Evolutionary conservation across 805 yeast genomes (phyloP).

Genomic region (Candida patagonica): DNA sequence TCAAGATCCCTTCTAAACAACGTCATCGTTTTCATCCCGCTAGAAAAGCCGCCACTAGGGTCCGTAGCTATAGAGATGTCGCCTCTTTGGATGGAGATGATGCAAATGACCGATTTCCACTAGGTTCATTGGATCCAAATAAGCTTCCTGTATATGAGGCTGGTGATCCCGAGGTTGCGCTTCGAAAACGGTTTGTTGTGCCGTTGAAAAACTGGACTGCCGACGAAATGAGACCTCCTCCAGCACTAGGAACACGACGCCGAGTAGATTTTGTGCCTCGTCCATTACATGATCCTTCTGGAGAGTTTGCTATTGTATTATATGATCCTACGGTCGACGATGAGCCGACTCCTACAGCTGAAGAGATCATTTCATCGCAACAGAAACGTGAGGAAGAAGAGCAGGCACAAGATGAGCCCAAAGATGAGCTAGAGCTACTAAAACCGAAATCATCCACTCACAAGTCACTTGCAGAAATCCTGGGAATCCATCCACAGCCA

Average conservation of each 20-base stretch:
- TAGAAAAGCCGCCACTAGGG: slow-evolving; percentile 6
- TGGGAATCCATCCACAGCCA: slow-evolving; percentile 51
- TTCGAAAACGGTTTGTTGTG: slow-evolving; percentile 11
- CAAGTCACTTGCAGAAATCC: slow-evolving; percentile 65
- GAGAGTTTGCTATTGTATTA: slow-evolving; percentile 86
- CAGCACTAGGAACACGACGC: slow-evolving; percentile 76
- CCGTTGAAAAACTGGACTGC: slow-evolving; percentile 14
- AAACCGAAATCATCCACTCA: slow-evolving; percentile 24
- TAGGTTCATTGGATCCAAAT: slow-evolving; percentile 3
- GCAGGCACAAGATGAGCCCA: slow-evolving; percentile 15
- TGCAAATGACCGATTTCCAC: background rate
- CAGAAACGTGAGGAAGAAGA: slow-evolving; percentile 16
- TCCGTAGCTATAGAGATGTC: slow-evolving; percentile 6
- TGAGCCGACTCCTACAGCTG: slow-evolving; percentile 13
- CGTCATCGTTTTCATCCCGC: background rate
- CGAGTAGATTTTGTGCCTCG: slow-evolving; percentile 65
- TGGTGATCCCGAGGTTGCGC: slow-evolving; percentile 5
- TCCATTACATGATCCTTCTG: slow-evolving; percentile 91
- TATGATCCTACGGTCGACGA: slow-evolving; percentile 91
- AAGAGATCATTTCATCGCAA: slow-evolving; percentile 14
- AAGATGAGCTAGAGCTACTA: slow-evolving; percentile 17
- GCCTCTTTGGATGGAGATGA: slow-evolving; percentile 3
- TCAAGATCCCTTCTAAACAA: slow-evolving; percentile 7
- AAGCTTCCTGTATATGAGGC: slow-evolving; percentile 9
- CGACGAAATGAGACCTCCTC: slow-evolving; percentile 39